Evolutionary conservation across 805 yeast genomes (phyloP), one percentile per base, ranked within the genome.

Genomic region (Martiniozyma abietophila): DNA sequence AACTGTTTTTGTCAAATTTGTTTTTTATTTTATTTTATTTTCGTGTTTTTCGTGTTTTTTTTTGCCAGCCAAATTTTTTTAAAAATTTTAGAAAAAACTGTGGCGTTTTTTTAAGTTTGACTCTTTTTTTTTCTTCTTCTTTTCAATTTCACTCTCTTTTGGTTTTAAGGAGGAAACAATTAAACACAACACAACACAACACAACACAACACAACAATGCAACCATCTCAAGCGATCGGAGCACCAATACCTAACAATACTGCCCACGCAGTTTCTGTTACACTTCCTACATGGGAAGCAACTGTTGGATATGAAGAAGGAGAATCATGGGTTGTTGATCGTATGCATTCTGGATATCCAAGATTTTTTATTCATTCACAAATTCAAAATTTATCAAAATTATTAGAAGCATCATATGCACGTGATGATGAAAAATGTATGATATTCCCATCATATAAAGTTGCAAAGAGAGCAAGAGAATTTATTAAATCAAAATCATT

Each of bases 211-310:
- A n/a, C n/a, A n/a, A n/a, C n/a, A n/a, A n/a, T n/a, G n/a, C n/a
- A n/a, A n/a, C 47, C 48, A 30, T 58, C 61, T 5, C 62, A 72
- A 50, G 62, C 59, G 26, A 70, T 85, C 12, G 96, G 96, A 4
- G 80, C 71, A 12, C 74, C 95, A 2, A 88, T 92, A 39, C 96
- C 98, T 3, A 79, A 82, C 40, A 78, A 84, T 53, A 80, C 94
- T 0, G 76, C 80, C 3, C 97, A 92, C 56, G 96, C 96, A 0
- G 95, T 89, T 2, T 83, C 95, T 9, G 96, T 89, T 30, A 82
- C 95, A 2, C 66, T 89, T 22, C 98, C 98, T 6, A 82, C 95
- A 0, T 92, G 97, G 98, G 80, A 74, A 31, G 85, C 94, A 29
- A 84, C 81, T 4, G 81, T 92, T 1, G 96, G 85, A 3, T 92